These are phyloP conservation scores for Helichrysum umbraculigerum DNA, from an alignment of 129 eudicot species.

Conservation along the genomic window DNA sequence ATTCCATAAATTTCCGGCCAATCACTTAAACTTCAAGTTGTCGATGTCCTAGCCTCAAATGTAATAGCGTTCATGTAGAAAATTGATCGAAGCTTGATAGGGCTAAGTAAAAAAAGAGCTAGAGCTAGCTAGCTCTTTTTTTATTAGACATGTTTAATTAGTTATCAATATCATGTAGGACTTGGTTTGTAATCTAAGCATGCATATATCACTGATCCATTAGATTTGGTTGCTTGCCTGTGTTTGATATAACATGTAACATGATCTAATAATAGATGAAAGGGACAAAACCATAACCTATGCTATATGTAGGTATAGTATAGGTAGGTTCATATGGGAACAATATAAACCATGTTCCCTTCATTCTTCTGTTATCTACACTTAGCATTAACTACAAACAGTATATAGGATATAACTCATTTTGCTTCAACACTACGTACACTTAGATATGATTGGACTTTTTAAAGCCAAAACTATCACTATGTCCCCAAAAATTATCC, in stretches of 20 bases:
- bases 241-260: slow-evolving; percentile 14
- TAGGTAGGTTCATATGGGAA: slow-evolving; percentile 35
- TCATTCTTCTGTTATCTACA: slow-evolving; percentile 15
- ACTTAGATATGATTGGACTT: slow-evolving; percentile 33
- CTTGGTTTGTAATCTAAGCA: slow-evolving; percentile 25
- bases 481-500: slow-evolving; percentile 35
- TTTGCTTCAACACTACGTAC: slow-evolving; percentile 44
- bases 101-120: too few relatives aligned
- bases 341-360: slow-evolving; percentile 41
- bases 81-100: background rate
- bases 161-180: background rate
- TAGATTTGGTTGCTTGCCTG: slow-evolving; percentile 29
- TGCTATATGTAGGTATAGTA: slow-evolving; percentile 20
- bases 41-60: background rate
- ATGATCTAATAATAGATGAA: slow-evolving; percentile 32
- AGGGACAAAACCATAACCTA: slow-evolving; percentile 30
- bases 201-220: slow-evolving; percentile 15
- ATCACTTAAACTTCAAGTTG: slow-evolving; percentile 21
- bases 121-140: background rate
- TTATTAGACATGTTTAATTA: too few relatives aligned
- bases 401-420: slow-evolving; percentile 19
- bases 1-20: slow-evolving; percentile 17
- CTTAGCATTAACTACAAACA: slow-evolving; percentile 25
- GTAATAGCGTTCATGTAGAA: background rate
- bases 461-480: slow-evolving; percentile 32